Conservation (phyloP, 139 green algal species). For the Coccomyxa sp. region DNA sequence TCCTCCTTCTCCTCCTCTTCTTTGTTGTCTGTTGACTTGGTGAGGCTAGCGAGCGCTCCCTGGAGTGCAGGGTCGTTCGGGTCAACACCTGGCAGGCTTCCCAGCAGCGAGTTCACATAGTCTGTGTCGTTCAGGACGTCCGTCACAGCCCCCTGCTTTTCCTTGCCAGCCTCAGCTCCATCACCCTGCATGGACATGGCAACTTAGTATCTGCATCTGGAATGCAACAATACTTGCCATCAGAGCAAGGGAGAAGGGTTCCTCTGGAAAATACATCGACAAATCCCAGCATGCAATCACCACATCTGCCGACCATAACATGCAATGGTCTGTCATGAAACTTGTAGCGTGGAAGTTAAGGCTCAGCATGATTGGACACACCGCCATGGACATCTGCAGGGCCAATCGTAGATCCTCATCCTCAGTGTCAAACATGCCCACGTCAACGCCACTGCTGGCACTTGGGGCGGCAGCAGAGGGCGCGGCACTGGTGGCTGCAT, state of each 20-base stretch:
- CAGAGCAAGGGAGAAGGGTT: neutral
- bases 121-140: constrained; percentile 12
- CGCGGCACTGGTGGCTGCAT: neutral
- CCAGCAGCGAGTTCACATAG: constrained; percentile 26
- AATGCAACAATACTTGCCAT: neutral
- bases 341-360: neutral
- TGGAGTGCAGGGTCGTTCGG: constrained; percentile 29
- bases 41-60: constrained; percentile 6
- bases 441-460: constrained; percentile 12
- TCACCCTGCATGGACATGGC: neutral
- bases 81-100: constrained; percentile 31
- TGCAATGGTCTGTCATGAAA: too few species aligned
- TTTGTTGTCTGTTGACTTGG: neutral
- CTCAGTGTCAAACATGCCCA: constrained; percentile 31
- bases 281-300: neutral
- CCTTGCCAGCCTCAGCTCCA: neutral
- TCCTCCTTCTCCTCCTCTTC: neutral
- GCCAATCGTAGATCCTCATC: constrained; percentile 64
- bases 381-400: constrained; percentile 60
- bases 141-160: neutral
- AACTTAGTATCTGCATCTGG: neutral
- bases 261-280: neutral
- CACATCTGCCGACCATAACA: neutral
- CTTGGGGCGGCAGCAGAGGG: neutral
- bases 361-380: neutral